A percentile compares a stretch with the other conserved stretches of the same genome.
These are phyloP conservation scores for Epichloe typhina DNA, from an alignment of 2,329 filamentous ascomycete species.

Conservation along the genomic window DNA sequence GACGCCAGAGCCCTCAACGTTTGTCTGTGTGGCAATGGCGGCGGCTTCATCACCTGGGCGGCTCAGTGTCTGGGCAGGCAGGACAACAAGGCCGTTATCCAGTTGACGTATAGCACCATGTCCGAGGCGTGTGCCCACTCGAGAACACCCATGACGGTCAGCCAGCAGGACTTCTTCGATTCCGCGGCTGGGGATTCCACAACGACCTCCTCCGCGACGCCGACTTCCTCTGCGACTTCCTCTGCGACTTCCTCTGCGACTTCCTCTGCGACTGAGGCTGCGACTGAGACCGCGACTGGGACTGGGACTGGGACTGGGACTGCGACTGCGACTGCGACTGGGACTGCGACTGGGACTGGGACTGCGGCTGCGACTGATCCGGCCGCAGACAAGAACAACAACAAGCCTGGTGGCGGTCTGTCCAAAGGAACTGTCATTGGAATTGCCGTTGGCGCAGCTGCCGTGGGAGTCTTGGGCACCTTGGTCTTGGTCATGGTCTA, in stretches of 20 bases:
- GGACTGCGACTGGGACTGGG: too few relatives aligned
- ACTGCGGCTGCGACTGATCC: not conserved
- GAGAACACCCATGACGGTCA: slow-evolving; percentile 28
- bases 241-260: too few relatives aligned
- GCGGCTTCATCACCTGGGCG: slow-evolving; percentile 33
- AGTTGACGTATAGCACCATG: slow-evolving; percentile 31
- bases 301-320: not conserved
- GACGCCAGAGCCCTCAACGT: slow-evolving; percentile 28
- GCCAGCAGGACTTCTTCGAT: slow-evolving; percentile 26
- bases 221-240: not conserved
- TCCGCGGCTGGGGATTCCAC: slow-evolving; percentile 6
- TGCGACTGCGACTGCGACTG: not conserved
- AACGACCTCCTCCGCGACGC: slow-evolving; percentile 3
- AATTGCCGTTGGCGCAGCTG: slow-evolving; percentile 24
- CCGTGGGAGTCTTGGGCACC: slow-evolving; percentile 16
- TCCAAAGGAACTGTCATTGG: slow-evolving; percentile 25
- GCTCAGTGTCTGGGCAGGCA: slow-evolving; percentile 31
- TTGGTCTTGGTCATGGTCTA: slow-evolving; percentile 13
- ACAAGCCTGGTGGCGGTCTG: slow-evolving; percentile 11
- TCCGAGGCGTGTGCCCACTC: slow-evolving; percentile 29
- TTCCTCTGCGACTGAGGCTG: not conserved
- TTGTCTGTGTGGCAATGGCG: slow-evolving; percentile 37
- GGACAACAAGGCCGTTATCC: slow-evolving; percentile 21
- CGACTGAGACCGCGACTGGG: not conserved
- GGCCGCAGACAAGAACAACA: not conserved